Evolutionary conservation across 106 monocot genomes (phyloP).

Genomic region (Gastrodia elata): DNA sequence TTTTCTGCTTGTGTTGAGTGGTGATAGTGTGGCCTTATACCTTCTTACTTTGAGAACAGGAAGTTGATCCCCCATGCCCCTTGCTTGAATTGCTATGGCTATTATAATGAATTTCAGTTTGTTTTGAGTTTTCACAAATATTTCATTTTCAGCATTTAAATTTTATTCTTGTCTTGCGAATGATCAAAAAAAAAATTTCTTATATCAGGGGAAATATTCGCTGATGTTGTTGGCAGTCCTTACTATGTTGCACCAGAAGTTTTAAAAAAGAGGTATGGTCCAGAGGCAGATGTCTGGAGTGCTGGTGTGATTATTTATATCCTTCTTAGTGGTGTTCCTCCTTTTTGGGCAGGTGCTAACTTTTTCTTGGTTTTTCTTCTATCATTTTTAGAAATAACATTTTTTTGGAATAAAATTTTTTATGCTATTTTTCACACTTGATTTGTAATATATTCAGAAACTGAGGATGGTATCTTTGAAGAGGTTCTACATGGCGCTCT

Average conservation of each 20-base stretch:
- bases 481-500: slow-evolving; percentile 21
- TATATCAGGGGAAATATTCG: slow-evolving; percentile 25
- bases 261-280: slow-evolving; percentile 22
- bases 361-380: neutral
- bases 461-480: slow-evolving; percentile 26
- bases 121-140: neutral
- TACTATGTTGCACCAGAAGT: slow-evolving; percentile 35
- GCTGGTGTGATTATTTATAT: slow-evolving; percentile 30
- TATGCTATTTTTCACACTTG: neutral
- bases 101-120: neutral
- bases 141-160: neutral
- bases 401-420: neutral
- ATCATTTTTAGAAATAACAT: neutral
- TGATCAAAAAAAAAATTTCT: slow-evolving; percentile 9
- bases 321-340: slow-evolving; percentile 30
- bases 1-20: neutral
- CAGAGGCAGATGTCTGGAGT: slow-evolving; percentile 33
- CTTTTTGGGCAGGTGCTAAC: slow-evolving; percentile 24
- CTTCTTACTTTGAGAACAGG: neutral
- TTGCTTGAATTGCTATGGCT: neutral
- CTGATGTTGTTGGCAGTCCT: slow-evolving; percentile 27
- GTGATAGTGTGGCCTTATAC: neutral
- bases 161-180: slow-evolving; percentile 7
- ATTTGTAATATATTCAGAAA: slow-evolving; percentile 10
- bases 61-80: neutral